Percentiles rank a stretch among this genome's conserved stretches.
Conservation (phyloP, 768 basidiomycete species). For the Tephrocybe sp. region DNA sequence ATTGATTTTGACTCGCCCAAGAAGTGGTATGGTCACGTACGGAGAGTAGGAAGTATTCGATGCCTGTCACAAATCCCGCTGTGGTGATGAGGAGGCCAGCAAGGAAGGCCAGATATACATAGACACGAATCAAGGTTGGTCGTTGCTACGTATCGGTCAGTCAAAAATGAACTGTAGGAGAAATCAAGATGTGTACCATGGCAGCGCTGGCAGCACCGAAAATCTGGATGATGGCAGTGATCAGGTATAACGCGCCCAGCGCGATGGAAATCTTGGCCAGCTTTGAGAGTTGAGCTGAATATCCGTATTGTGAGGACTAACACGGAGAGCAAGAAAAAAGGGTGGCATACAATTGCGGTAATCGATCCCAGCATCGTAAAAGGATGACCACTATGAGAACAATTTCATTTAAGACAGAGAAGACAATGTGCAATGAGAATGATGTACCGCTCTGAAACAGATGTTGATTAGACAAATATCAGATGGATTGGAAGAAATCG, state of each 20-base stretch:
- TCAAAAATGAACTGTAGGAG: not conserved
- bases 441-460: constrained; percentile 23
- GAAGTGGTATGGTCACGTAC: no score
- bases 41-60: constrained; percentile 37
- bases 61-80: constrained; percentile 32
- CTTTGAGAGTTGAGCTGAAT: constrained; percentile 25
- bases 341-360: constrained; percentile 4
- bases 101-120: constrained; percentile 26
- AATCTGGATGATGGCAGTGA: constrained; percentile 21
- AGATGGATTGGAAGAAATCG: constrained; percentile 1
- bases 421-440: not conserved
- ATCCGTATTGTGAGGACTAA: not conserved
- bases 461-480: not conserved
- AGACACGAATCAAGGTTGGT: constrained; percentile 21
- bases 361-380: constrained; percentile 35
- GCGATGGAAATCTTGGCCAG: constrained; percentile 34
- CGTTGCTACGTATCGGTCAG: constrained; percentile 18
- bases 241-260: constrained; percentile 32
- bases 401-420: not conserved
- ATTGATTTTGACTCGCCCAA: no score
- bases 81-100: constrained; percentile 33
- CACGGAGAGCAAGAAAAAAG: not conserved
- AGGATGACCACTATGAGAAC: constrained; percentile 30
- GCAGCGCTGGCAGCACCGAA: constrained; percentile 17
- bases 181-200: constrained; percentile 8